phyloP scores from a whole-genome alignment of 2,329 filamentous ascomycete species.

The Remersonia thermophila region DNA sequence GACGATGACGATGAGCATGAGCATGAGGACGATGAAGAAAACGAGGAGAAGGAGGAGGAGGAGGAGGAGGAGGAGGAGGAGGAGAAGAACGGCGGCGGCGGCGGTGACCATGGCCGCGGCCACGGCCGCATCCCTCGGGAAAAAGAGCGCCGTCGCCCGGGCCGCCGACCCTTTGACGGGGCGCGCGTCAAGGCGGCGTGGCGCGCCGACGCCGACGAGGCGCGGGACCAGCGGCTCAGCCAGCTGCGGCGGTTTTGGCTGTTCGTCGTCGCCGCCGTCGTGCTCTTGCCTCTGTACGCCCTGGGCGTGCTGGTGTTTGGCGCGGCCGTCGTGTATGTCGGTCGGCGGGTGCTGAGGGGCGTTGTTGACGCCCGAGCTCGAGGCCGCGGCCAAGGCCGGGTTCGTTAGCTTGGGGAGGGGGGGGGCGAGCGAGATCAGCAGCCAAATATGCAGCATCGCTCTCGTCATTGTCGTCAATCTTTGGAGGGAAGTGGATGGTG shows the following conservation, averaged over 20 bases:
- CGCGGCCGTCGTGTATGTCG: conserved; percentile 29
- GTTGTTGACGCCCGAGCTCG: no score
- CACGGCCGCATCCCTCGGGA: no score
- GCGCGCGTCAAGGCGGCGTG: conserved; percentile 20
- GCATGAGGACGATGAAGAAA: conserved; percentile 16
- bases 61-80: conserved; percentile 12
- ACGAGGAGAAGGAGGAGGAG: conserved; percentile 1
- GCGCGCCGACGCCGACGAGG: conserved; percentile 21
- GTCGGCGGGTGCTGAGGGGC: conserved; percentile 18
- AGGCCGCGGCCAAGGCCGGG: no score
- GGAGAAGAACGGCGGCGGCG: no score
- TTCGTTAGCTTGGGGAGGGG: no score
- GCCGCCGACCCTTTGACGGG: neutral
- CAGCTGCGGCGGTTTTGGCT: conserved; percentile 31
- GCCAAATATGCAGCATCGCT: no score
- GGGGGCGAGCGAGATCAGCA: no score
- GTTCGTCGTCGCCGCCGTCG: conserved; percentile 30
- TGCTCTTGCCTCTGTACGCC: conserved; percentile 35
- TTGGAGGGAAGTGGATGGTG: no score
- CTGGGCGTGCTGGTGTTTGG: conserved; percentile 25
- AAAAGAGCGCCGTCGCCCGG: no score
- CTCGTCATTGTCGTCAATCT: no score
- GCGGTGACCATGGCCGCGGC: no score
- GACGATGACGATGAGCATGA: conserved; percentile 22
- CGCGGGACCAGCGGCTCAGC: conserved; percentile 28